Conservation (phyloP, 2,329 filamentous ascomycete species). For the Penicillium sp. region DNA sequence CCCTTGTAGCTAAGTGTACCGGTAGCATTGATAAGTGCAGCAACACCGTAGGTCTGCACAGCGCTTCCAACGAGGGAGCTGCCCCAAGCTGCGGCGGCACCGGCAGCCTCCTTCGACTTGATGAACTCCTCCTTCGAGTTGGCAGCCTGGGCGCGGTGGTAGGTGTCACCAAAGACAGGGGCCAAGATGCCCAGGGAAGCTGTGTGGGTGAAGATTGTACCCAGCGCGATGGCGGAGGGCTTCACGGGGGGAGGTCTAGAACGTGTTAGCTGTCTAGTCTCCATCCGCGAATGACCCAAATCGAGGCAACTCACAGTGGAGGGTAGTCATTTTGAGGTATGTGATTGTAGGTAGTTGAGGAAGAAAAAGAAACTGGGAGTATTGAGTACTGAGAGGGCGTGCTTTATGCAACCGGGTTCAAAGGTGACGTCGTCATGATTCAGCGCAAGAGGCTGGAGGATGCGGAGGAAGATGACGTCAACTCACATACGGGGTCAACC, state of each 20-base stretch:
- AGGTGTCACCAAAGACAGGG: conserved; percentile 90
- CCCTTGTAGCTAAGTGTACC: conserved; percentile 96
- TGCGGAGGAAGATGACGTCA: conserved; percentile 12
- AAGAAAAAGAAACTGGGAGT: not conserved
- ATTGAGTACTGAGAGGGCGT: conserved; percentile 2
- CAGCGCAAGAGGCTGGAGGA: not conserved
- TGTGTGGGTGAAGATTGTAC: conserved; percentile 92
- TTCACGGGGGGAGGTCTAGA: conserved; percentile 79
- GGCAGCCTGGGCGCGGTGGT: conserved; percentile 84
- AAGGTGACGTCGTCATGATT: conserved; percentile 14
- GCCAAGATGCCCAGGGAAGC: conserved; percentile 82
- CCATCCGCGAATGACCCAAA: too few relatives aligned
- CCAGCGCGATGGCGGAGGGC: conserved; percentile 95
- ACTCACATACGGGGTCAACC: not conserved
- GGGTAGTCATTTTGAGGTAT: conserved; percentile 7
- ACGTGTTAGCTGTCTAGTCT: not conserved
- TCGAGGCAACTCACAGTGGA: conserved; percentile 4
- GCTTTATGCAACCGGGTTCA: conserved; percentile 3
- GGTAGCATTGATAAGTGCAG: conserved; percentile 88
- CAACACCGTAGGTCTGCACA: conserved; percentile 85
- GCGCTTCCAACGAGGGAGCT: conserved; percentile 86
- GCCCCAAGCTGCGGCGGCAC: conserved; percentile 84
- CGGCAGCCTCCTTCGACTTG: conserved; percentile 85
- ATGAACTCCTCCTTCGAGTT: conserved; percentile 97
- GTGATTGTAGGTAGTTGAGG: not conserved